Evolutionary conservation across 1,139 yeast species (phyloP).

Genomic region (Arxiozyma bovina): DNA sequence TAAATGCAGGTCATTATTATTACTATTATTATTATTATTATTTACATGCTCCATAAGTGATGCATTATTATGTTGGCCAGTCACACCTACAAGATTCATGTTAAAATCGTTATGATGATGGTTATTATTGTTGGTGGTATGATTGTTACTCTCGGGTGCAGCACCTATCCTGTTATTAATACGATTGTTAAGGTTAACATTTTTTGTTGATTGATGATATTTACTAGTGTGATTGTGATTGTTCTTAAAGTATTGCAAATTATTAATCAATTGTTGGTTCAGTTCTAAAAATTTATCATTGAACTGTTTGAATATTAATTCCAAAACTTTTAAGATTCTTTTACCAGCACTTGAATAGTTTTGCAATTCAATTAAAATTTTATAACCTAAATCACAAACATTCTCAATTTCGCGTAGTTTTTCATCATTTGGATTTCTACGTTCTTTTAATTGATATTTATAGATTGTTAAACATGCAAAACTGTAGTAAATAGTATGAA

Average conservation of each 20-base stretch:
- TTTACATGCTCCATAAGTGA: not conserved
- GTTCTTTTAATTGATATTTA: constrained; percentile 34
- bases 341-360: constrained; percentile 60
- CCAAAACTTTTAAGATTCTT: constrained; percentile 64
- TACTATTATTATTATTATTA: not conserved
- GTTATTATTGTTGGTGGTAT: not conserved
- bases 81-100: not conserved
- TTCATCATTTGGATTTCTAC: constrained; percentile 51
- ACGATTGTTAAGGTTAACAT: not conserved
- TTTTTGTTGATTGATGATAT: not conserved
- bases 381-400: constrained; percentile 37
- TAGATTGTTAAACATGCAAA: constrained; percentile 76
- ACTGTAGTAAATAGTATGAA: constrained; percentile 78
- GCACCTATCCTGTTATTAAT: not conserved
- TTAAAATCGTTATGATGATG: not conserved
- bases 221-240: not conserved
- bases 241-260: constrained; percentile 1
- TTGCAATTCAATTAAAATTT: constrained; percentile 32
- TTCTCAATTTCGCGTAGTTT: constrained; percentile 35
- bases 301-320: constrained; percentile 53
- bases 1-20: not conserved
- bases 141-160: not conserved
- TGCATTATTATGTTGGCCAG: not conserved
- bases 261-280: constrained; percentile 6
- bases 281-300: constrained; percentile 12